A percentile compares a stretch with the other conserved stretches of the same genome.
Evolutionary conservation across 495 filamentous ascomycete species (phyloP).

Genomic region (Pyrenula aspistea): DNA sequence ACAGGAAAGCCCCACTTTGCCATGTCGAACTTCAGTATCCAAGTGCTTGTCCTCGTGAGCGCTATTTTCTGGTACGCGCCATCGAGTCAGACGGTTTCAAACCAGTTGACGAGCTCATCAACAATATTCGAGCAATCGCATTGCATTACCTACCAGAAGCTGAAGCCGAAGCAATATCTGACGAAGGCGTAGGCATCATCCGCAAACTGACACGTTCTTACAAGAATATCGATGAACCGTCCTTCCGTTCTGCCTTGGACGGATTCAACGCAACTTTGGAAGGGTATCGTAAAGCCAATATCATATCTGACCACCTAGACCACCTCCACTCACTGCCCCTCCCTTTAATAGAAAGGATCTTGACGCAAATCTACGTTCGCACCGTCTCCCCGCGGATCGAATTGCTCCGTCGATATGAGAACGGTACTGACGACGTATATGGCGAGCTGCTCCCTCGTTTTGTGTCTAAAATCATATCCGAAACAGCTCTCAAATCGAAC

Average conservation of each 20-base stretch:
- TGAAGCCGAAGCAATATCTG: slow-evolving; percentile 50
- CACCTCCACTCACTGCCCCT: slow-evolving; percentile 50
- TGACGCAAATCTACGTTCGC: slow-evolving; percentile 80
- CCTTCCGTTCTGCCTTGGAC: slow-evolving; percentile 56
- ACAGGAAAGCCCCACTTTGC: slow-evolving; percentile 23
- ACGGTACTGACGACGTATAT: slow-evolving; percentile 84
- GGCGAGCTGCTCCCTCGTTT: slow-evolving; percentile 84
- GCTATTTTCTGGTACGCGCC: slow-evolving; percentile 67
- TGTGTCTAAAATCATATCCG: slow-evolving; percentile 64
- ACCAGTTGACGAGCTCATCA: slow-evolving; percentile 71
- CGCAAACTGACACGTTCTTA: slow-evolving; percentile 55
- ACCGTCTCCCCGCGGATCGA: slow-evolving; percentile 84
- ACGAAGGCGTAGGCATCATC: slow-evolving; percentile 61
- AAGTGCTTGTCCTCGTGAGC: slow-evolving; percentile 53
- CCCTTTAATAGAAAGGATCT: slow-evolving; percentile 64
- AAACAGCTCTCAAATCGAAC: slow-evolving; percentile 62
- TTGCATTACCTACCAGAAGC: slow-evolving; percentile 61
- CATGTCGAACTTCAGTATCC: slow-evolving; percentile 57
- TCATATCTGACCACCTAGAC: slow-evolving; percentile 57
- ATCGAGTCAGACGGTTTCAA: slow-evolving; percentile 71
- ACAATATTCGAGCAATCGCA: slow-evolving; percentile 62
- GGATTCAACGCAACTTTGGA: slow-evolving; percentile 65
- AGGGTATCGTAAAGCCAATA: slow-evolving; percentile 46
- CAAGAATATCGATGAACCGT: slow-evolving; percentile 32
- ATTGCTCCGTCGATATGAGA: slow-evolving; percentile 67